Evolutionary conservation across 371 early-diverging fungal genomes (phyloP), one percentile per base, ranked within the genome.

Genomic region (Mortierella sp.): DNA sequence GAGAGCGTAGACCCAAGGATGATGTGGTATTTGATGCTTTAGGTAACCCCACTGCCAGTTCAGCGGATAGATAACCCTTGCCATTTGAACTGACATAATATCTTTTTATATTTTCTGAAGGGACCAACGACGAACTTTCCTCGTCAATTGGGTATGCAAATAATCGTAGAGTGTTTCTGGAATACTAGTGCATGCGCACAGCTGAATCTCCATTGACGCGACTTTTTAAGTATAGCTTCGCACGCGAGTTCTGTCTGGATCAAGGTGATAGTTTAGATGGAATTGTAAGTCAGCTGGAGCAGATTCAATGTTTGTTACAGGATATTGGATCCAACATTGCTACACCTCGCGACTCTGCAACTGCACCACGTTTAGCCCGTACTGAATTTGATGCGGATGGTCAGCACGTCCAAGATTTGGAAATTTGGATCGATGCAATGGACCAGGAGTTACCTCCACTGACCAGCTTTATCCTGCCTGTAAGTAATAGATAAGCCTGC

Each of bases 301-400:
- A 95, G 90, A 90, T 98, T 37, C 97, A 98, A 86, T 95, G 96
- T 67, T 83, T 92, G 17, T 74, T 98, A 49, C 96, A 96, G 80
- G 97, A 98, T 76, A 84, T 96, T 19, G 95, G 95, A 4, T 91
- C 96, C 43, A 96, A 96, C 76, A 87, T 97, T 51, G 98, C 98
- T 6, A 98, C 98, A 9, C 98, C 98, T 53, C 86, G 95, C 35
- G 86, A 84, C 19, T 76, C 85, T 1, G 89, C 91, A 1, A 56
- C 72, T 42, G 83, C 69, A 7, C 70, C 70, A 49, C 62, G 73
- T 8, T 35, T 83, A 83, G 90, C 82, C 3, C 86, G 89, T 12
- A 97, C 97, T 2, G 77, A 81, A 42, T 97, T 97, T 82, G 97
- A 97, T 72, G 66, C 82, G 6, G 86, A 91, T 32, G 87, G 86